Percentiles rank a stretch among this genome's conserved stretches.
Conservation (phyloP, 352 stramenopile genomes). For the Pelagophyceae sp. region DNA sequence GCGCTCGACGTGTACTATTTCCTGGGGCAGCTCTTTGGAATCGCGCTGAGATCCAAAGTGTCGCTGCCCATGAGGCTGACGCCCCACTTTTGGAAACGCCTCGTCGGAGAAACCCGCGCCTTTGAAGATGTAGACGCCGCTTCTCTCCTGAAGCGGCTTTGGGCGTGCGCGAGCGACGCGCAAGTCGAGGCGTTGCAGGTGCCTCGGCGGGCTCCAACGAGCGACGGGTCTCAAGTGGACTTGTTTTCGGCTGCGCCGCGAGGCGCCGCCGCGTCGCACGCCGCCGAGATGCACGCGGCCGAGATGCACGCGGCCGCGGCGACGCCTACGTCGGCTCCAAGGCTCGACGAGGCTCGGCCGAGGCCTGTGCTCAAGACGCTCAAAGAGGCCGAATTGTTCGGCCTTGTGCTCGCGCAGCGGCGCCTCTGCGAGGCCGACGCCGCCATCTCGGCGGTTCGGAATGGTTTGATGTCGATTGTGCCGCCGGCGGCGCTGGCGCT, state of each 20-base stretch:
- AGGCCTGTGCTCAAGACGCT: too few species aligned
- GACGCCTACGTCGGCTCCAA: too few species aligned
- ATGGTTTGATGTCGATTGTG: neutral
- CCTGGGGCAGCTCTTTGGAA: constrained; percentile 71
- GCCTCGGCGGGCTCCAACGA: neutral
- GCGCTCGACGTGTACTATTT: neutral
- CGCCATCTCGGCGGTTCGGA: neutral
- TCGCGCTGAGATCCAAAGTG: constrained; percentile 64
- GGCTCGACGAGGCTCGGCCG: too few species aligned
- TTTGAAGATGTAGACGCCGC: neutral
- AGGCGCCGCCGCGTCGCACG: too few species aligned
- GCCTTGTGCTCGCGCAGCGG: too few species aligned
- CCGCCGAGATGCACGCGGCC: too few species aligned
- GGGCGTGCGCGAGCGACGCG: neutral
- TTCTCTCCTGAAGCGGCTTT: neutral
- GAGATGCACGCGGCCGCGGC: too few species aligned
- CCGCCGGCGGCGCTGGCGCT: neutral
- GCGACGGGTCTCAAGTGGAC: too few species aligned
- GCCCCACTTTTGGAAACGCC: constrained; percentile 36
- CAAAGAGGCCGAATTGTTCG: too few species aligned
- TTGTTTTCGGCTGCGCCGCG: too few species aligned
- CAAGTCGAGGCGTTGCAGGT: too few species aligned
- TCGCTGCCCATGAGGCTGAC: constrained; percentile 36
- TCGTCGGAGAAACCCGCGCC: constrained; percentile 28
- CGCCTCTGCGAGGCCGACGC: neutral